Evolutionary conservation across 2,329 filamentous ascomycete species (phyloP).

Genomic region (Cladosporium sp.): DNA sequence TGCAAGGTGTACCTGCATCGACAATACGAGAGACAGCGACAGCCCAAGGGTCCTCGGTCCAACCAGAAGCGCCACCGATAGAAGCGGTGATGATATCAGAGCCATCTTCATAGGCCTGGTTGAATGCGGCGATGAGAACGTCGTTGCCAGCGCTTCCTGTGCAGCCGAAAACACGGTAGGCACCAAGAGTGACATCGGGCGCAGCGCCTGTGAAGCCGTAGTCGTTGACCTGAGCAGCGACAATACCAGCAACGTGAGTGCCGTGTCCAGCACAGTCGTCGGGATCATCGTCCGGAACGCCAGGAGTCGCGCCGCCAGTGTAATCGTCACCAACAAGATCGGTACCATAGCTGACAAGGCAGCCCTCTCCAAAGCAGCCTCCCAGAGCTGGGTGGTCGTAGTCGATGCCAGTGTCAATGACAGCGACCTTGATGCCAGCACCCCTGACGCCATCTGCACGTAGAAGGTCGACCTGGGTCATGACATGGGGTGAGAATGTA

Average conservation of each 20-base stretch:
- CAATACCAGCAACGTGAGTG: slow-evolving; percentile 62
- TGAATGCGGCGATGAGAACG: slow-evolving; percentile 60
- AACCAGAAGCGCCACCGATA: slow-evolving; percentile 37
- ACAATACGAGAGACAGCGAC: slow-evolving; percentile 45
- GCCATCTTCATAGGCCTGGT: slow-evolving; percentile 58
- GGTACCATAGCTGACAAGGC: slow-evolving; percentile 58
- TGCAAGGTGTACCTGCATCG: slow-evolving; percentile 51
- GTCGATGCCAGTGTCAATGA: slow-evolving; percentile 54
- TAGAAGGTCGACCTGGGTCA: slow-evolving; percentile 41
- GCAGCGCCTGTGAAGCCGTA: slow-evolving; percentile 60
- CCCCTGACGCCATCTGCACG: slow-evolving; percentile 48
- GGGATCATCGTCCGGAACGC: slow-evolving; percentile 52
- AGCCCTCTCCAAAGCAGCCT: slow-evolving; percentile 62
- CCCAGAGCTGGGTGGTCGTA: slow-evolving; percentile 65
- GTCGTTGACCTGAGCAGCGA: slow-evolving; percentile 58
- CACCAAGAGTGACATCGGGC: slow-evolving; percentile 56
- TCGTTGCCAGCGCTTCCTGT: slow-evolving; percentile 54
- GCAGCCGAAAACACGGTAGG: slow-evolving; percentile 61
- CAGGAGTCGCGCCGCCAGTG: slow-evolving; percentile 37
- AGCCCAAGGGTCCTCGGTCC: slow-evolving; percentile 41
- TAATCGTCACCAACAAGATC: slow-evolving; percentile 59
- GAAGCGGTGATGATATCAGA: slow-evolving; percentile 43
- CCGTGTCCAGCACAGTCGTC: slow-evolving; percentile 60
- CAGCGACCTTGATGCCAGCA: slow-evolving; percentile 46
- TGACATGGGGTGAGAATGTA: slow-evolving; percentile 36